Evolutionary conservation across 805 yeast species (phyloP).

Genomic region (Brettanomyces bruxellensis): DNA sequence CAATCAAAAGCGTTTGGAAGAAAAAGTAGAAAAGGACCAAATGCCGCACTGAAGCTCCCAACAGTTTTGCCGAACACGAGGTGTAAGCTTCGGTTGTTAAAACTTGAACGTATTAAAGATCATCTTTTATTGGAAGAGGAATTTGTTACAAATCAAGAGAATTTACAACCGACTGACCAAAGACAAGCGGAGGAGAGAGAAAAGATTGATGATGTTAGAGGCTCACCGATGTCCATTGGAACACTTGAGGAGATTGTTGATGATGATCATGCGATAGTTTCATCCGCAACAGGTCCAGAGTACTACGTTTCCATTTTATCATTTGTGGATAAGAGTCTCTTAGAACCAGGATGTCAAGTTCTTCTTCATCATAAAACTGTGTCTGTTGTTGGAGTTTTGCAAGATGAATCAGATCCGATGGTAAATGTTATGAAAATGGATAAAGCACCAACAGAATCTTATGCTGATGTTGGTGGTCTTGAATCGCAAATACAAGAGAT

Average conservation of each 20-base stretch:
- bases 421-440: conserved; percentile 96
- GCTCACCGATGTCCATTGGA: conserved; percentile 93
- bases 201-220: conserved; percentile 91
- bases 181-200: conserved; percentile 94
- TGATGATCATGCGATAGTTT: conserved; percentile 97
- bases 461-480: conserved; percentile 95
- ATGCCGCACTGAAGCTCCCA: conserved; percentile 66
- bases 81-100: conserved; percentile 81
- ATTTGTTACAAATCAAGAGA: conserved; percentile 90
- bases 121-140: conserved; percentile 92
- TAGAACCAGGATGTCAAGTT: conserved; percentile 97
- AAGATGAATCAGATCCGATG: conserved; percentile 97
- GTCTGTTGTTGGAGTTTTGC: conserved; percentile 94
- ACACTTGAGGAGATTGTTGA: conserved; percentile 95
- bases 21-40: conserved; percentile 81
- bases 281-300: conserved; percentile 93
- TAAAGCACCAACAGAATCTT: conserved; percentile 93
- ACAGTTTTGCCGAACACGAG: conserved; percentile 86
- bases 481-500: conserved; percentile 96
- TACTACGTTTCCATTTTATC: conserved; percentile 93
- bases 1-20: conserved; percentile 80
- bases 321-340: conserved; percentile 90
- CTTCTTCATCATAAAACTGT: conserved; percentile 92
- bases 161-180: conserved; percentile 91
- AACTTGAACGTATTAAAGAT: conserved; percentile 94